phyloP scores from a whole-genome alignment of 192 early-diverging fungal genomes.

The Backusella psychrophila region DNA sequence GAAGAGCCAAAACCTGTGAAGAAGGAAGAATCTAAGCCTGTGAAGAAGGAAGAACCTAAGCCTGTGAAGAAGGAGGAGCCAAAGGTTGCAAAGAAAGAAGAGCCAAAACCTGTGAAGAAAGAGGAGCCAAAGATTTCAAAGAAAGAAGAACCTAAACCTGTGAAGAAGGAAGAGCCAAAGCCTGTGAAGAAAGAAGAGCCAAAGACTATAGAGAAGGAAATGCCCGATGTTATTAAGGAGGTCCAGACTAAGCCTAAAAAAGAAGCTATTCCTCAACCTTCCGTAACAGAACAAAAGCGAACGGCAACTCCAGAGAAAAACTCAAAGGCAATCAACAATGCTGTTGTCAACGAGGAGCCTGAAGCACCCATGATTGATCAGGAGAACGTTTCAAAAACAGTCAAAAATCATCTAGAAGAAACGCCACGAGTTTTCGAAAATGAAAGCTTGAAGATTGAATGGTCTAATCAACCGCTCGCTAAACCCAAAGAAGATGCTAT shows the following conservation, averaged over 20 bases:
- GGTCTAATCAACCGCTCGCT: not conserved
- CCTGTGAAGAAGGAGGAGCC: too few relatives aligned
- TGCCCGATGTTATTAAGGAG: not conserved
- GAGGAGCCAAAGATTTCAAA: too few relatives aligned
- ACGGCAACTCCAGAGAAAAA: not conserved
- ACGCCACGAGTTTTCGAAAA: not conserved
- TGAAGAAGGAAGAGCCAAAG: too few relatives aligned
- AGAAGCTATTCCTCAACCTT: not conserved
- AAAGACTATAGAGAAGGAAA: too few relatives aligned
- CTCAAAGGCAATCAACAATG: not conserved
- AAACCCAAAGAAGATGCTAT: not conserved
- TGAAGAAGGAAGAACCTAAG: too few relatives aligned
- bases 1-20: too few relatives aligned
- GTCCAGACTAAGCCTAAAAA: not conserved
- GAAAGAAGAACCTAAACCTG: too few relatives aligned
- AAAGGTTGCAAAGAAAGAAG: too few relatives aligned
- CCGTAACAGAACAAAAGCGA: too few relatives aligned
- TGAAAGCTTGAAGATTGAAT: not conserved
- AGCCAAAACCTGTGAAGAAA: too few relatives aligned
- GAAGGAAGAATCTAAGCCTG: slow-evolving; percentile 14
- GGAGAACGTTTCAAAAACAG: not conserved
- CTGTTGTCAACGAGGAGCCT: not conserved
- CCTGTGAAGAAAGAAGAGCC: too few relatives aligned
- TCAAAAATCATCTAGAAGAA: not conserved
- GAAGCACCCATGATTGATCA: not conserved